Conservation (phyloP, 148 eudicot genomes). For the Limonium bicolor region DNA sequence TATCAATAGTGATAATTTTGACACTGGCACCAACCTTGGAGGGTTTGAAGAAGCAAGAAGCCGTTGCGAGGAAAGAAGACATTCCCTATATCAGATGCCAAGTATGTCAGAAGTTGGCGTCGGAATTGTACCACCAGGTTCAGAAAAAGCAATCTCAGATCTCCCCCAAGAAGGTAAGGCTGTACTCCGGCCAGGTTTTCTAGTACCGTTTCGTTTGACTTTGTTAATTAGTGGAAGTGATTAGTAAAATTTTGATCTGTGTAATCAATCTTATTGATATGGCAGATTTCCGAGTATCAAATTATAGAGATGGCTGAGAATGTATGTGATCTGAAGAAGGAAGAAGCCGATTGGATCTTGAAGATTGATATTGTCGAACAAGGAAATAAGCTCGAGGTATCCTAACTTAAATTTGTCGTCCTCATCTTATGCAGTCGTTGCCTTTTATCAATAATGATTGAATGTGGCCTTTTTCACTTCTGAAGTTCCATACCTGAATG, state of each 20-base stretch:
- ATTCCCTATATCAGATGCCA: slow-evolving; percentile 73
- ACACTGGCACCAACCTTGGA: slow-evolving; percentile 18
- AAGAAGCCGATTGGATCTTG: slow-evolving; percentile 92
- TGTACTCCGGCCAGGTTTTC: no score
- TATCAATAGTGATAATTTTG: slow-evolving; percentile 11
- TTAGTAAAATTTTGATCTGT: slow-evolving; percentile 3
- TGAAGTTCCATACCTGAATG: no score
- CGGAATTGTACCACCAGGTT: slow-evolving; percentile 37
- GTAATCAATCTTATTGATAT: neutral
- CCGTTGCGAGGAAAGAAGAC: slow-evolving; percentile 76
- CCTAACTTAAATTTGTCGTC: neutral
- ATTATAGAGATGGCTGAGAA: slow-evolving; percentile 87
- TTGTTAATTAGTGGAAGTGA: no score
- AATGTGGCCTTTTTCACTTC: no score
- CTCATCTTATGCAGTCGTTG: no score
- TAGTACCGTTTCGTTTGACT: no score
- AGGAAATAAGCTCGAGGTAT: slow-evolving; percentile 65
- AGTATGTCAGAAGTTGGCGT: slow-evolving; percentile 67
- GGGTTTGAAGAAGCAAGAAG: slow-evolving; percentile 45
- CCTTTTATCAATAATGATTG: no score
- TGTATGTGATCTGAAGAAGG: slow-evolving; percentile 86
- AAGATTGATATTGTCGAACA: slow-evolving; percentile 86
- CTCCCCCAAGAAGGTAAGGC: slow-evolving; percentile 66
- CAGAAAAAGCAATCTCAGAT: slow-evolving; percentile 48
- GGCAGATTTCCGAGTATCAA: slow-evolving; percentile 73